These are phyloP conservation scores for Allantophomopsis cytisporea DNA, from an alignment of 2,329 filamentous ascomycete species.

Conservation along the genomic window DNA sequence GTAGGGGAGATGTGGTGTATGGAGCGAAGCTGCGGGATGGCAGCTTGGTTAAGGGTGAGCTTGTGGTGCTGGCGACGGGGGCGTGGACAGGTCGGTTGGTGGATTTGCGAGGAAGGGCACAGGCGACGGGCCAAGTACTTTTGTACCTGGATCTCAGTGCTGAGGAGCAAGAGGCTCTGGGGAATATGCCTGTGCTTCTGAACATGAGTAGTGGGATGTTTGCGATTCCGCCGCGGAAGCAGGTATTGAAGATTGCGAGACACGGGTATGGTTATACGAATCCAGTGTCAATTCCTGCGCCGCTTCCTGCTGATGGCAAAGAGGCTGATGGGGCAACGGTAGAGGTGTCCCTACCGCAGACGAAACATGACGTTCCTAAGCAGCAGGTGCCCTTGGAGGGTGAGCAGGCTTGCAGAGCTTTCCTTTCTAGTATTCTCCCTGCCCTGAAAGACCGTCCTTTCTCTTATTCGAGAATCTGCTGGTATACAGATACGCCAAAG, in stretches of 20 bases:
- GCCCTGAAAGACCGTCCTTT: constrained; percentile 36
- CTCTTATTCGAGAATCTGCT: constrained; percentile 38
- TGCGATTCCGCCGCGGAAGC: constrained; percentile 52
- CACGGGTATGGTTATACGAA: constrained; percentile 45
- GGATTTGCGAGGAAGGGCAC: constrained; percentile 61
- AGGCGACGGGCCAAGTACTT: constrained; percentile 72
- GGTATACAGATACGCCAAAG: constrained; percentile 51
- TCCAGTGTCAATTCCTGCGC: constrained; percentile 15
- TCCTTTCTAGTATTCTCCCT: constrained; percentile 31
- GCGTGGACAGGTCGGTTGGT: constrained; percentile 75
- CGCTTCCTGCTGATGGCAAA: constrained; percentile 1
- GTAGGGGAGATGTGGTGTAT: constrained; percentile 21
- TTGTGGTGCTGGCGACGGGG: constrained; percentile 71
- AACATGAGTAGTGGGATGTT: constrained; percentile 62
- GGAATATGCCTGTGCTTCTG: constrained; percentile 55
- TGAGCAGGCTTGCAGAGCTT: constrained; percentile 8
- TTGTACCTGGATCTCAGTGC: constrained; percentile 64
- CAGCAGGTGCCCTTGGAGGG: constrained; percentile 11
- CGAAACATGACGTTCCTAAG: constrained; percentile 7
- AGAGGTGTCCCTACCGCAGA: constrained; percentile 7
- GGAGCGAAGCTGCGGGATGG: constrained; percentile 44
- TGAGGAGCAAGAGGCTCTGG: constrained; percentile 53
- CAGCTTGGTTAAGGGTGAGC: constrained; percentile 42
- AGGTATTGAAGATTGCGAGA: constrained; percentile 42
- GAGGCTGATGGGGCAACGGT: constrained; percentile 5